phyloP scores from a whole-genome alignment of 805 yeast genomes.

The Saccharomycodes ludwigii region DNA sequence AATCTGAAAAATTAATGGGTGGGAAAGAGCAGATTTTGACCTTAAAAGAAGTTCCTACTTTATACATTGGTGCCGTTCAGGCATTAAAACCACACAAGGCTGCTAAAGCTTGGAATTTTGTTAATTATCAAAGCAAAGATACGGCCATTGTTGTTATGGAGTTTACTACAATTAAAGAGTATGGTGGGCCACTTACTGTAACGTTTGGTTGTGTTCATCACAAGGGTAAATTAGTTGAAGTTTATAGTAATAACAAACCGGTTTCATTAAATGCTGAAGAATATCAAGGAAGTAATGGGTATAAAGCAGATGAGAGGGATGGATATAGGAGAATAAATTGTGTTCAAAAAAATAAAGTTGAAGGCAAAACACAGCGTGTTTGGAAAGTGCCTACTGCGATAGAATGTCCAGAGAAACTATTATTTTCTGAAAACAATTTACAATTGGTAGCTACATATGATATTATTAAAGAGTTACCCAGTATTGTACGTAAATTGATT shows the following conservation, averaged over 20 bases:
- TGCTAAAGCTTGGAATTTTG: slow-evolving; percentile 78
- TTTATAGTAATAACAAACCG: too few species aligned
- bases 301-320: too few species aligned
- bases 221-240: too few species aligned
- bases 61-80: slow-evolving; percentile 81
- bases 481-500: slow-evolving; percentile 64
- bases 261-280: too few species aligned
- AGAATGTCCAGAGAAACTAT: too few species aligned
- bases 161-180: slow-evolving; percentile 68
- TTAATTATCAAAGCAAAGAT: slow-evolving; percentile 58
- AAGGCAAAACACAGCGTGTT: too few species aligned
- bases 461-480: slow-evolving; percentile 81
- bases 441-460: slow-evolving; percentile 67
- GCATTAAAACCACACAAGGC: slow-evolving; percentile 92
- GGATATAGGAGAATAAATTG: too few species aligned
- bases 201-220: too few species aligned
- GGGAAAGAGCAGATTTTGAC: slow-evolving; percentile 15
- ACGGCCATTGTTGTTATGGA: slow-evolving; percentile 71
- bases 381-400: too few species aligned
- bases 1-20: slow-evolving; percentile 5
- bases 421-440: slow-evolving; percentile 50
- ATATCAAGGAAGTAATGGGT: too few species aligned
- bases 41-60: slow-evolving; percentile 26
- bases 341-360: too few species aligned
- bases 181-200: too few species aligned